A percentile compares a stretch with the other conserved stretches of the same genome.
phyloP scores from a whole-genome alignment of 139 green algal genomes.

The Trebouxia sp. region DNA sequence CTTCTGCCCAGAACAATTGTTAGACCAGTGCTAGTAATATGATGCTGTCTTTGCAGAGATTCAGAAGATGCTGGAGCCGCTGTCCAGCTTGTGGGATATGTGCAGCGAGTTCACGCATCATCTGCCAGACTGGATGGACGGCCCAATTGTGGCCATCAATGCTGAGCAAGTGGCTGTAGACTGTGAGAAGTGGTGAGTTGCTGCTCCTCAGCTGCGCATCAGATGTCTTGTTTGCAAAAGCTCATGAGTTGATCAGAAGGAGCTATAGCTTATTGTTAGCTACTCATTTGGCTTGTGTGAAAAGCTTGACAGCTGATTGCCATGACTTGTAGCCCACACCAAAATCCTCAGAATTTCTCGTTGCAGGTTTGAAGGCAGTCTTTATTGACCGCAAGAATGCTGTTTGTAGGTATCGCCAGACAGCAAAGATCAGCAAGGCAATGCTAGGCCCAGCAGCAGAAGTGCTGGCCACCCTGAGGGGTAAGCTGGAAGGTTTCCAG shows the following conservation, averaged over 20 bases:
- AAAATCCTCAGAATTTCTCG: too few relatives aligned
- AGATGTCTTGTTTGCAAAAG: too few relatives aligned
- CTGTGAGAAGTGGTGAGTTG: conserved; percentile 63
- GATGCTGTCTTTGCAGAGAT: conserved; percentile 7
- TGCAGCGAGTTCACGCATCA: conserved; percentile 52
- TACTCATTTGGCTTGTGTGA: too few relatives aligned
- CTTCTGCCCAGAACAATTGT: too few relatives aligned
- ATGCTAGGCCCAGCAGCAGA: conserved; percentile 30
- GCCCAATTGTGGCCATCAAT: conserved; percentile 51
- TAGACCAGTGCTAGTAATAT: neutral
- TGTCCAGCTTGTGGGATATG: conserved; percentile 54
- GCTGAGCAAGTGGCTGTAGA: conserved; percentile 54
- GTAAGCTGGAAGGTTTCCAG: conserved; percentile 72
- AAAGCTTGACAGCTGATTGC: too few relatives aligned
- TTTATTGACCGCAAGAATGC: too few relatives aligned
- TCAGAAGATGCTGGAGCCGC: conserved; percentile 56
- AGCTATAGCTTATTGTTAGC: too few relatives aligned
- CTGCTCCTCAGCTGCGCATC: too few relatives aligned
- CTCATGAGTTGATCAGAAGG: too few relatives aligned
- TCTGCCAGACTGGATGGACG: conserved; percentile 63
- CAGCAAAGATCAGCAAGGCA: conserved; percentile 9
- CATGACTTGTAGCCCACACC: too few relatives aligned
- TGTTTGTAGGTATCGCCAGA: conserved; percentile 5
- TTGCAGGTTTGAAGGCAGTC: too few relatives aligned
- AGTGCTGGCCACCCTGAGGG: conserved; percentile 46